Percentiles rank a stretch among this genome's conserved stretches.
Conservation (phyloP, 2,329 filamentous ascomycete species). For the Aspergillus sp. region DNA sequence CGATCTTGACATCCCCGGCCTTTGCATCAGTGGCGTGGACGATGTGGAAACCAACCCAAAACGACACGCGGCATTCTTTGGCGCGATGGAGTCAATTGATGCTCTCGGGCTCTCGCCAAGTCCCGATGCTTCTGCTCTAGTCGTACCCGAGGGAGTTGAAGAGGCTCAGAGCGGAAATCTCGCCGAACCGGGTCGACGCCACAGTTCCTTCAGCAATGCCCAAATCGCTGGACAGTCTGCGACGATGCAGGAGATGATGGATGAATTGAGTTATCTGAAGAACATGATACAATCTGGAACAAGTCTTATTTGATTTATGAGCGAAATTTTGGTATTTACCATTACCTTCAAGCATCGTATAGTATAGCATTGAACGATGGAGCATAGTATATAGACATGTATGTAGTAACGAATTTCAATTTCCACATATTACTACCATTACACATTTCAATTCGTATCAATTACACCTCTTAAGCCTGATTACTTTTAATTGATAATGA, state of each 20-base stretch:
- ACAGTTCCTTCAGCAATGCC: conserved; percentile 11
- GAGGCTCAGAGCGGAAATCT: conserved; percentile 1
- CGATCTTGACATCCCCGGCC: conserved; percentile 23
- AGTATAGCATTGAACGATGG: background rate
- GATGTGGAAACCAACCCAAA: conserved; percentile 32
- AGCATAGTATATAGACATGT: too few species aligned
- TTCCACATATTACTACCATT: too few species aligned
- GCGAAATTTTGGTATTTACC: background rate
- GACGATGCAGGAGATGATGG: conserved; percentile 46
- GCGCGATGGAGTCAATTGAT: conserved; percentile 23
- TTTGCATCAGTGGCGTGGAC: conserved; percentile 28
- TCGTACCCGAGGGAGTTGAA: conserved; percentile 14
- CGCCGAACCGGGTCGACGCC: conserved; percentile 1
- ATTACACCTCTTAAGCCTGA: too few species aligned
- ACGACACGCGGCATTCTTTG: conserved; percentile 33
- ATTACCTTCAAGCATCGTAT: background rate
- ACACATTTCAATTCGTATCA: too few species aligned
- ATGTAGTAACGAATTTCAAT: too few species aligned
- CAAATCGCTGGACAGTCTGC: conserved; percentile 24
- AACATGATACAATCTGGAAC: conserved; percentile 38
- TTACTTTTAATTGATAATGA: too few species aligned
- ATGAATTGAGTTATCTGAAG: conserved; percentile 49
- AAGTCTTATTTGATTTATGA: conserved; percentile 1
- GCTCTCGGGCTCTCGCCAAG: conserved; percentile 20
- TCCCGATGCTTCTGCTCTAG: conserved; percentile 17